Percentiles rank a stretch among this genome's conserved stretches.
Conservation (phyloP, 2,329 filamentous ascomycete genomes). For the Claviceps spartinae region DNA sequence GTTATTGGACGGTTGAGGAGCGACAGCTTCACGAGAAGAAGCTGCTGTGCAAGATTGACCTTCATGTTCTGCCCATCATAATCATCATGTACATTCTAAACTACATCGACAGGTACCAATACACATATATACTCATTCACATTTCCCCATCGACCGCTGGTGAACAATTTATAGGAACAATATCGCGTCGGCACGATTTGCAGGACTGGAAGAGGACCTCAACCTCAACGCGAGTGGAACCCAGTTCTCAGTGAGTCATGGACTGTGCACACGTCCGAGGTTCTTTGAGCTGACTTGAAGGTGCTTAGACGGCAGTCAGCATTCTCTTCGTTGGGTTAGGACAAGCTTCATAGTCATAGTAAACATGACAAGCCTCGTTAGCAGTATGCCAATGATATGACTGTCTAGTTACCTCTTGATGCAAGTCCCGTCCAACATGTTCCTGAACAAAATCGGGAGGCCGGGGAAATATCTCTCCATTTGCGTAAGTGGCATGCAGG, state of each 20-base stretch:
- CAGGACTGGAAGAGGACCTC: constrained; percentile 35
- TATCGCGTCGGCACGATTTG: constrained; percentile 8
- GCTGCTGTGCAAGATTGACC: constrained; percentile 25
- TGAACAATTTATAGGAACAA: constrained; percentile 23
- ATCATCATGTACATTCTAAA: constrained; percentile 44
- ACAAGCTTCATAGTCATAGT: not conserved
- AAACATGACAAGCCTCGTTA: not conserved
- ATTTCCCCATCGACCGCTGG: not conserved
- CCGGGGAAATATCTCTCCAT: constrained; percentile 31
- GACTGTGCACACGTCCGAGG: not conserved
- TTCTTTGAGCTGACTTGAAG: not conserved
- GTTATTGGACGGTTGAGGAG: constrained; percentile 1
- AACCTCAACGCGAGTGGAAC: constrained; percentile 23
- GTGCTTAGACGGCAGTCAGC: constrained; percentile 28
- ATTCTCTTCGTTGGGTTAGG: constrained; percentile 36
- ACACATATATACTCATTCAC: not conserved
- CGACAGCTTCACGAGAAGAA: constrained; percentile 14
- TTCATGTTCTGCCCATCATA: constrained; percentile 35
- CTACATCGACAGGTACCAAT: constrained; percentile 33
- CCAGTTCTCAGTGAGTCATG: constrained; percentile 8
- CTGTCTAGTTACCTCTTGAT: constrained; percentile 30
- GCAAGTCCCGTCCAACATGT: constrained; percentile 37
- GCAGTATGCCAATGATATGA: not conserved
- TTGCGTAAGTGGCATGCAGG: constrained; percentile 20
- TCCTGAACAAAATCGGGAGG: constrained; percentile 38